Base-by-base conservation (phyloP, 1,139 yeast genomes). In the Kodamaea sp. region DNA sequence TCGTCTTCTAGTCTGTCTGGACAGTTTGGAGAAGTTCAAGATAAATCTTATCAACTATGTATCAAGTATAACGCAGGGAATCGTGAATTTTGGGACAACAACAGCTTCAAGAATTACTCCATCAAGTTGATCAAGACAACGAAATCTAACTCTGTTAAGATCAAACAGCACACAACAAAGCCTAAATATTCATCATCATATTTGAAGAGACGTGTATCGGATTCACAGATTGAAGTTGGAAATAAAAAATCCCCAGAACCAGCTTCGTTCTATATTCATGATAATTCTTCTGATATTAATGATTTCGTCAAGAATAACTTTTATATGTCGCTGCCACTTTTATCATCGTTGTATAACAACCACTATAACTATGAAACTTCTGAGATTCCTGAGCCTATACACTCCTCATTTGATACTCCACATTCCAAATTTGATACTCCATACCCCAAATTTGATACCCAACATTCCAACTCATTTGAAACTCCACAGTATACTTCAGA, bases 21-120 rank as follows among this genome's bases (percentile, higher is more conserved):
- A 32, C 37, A 5, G 4, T 15, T 4, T 3, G 4, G 3, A 4
- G 20, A 15, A 15, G 20, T 15, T 15, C 60, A 53, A 36, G 62
- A 54, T 38, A 58, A 58, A 32, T 45, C 45, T 15, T 65, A 63
- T 44, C 58, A 65, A 37, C 66, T 85, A 50, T 86, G 95, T 53
- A 72, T 86, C 30, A 73, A 78, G 40, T 87, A 79, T 55, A 57
- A 54, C 34, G 59, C 78, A 24, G 64, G 65, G 25, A 69, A 70
- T 23, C 56, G 60, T 25, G 90, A 82, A 49, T 77, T 55, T 54
- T 88, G 96, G 95, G 96, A 87, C 60, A 87, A 85, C 62, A 87
- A 88, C 59, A 47, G 62, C 29, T 57, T 55, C 35, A 58, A 63
- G 38, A 87, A 87, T 60, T 87, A 84, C 60, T 69, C 67, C 36